phyloP scores from a whole-genome alignment of 2,329 filamentous ascomycete species.

The Alternaria sp. region DNA sequence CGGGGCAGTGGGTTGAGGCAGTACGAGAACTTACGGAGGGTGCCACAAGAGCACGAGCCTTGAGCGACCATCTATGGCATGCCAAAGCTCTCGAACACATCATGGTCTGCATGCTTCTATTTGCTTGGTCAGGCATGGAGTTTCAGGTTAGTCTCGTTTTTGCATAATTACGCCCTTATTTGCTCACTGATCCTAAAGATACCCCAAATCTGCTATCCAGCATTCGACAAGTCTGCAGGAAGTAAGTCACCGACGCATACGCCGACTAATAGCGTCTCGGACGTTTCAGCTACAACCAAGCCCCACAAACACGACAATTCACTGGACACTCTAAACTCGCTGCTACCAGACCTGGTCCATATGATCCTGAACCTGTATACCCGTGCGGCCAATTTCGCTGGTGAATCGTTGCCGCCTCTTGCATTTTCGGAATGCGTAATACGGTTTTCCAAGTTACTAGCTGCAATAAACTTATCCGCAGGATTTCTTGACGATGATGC shows the following conservation, averaged over 20 bases:
- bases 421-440: constrained; percentile 77
- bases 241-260: constrained; percentile 56
- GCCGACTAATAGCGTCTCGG: constrained; percentile 50
- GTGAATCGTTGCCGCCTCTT: constrained; percentile 74
- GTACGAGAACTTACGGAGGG: constrained; percentile 83
- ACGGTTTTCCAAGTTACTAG: constrained; percentile 74
- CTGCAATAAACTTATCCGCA: constrained; percentile 70
- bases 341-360: constrained; percentile 78
- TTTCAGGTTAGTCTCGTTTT: constrained; percentile 68
- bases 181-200: constrained; percentile 52
- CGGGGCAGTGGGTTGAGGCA: constrained; percentile 89
- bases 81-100: constrained; percentile 93
- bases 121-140: constrained; percentile 83
- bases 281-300: constrained; percentile 55
- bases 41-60: constrained; percentile 75
- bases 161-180: no score
- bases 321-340: constrained; percentile 60
- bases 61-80: constrained; percentile 96
- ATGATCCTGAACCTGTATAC: constrained; percentile 78
- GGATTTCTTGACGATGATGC: constrained; percentile 69
- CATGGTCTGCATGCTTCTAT: constrained; percentile 79
- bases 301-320: constrained; percentile 52
- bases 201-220: constrained; percentile 62
- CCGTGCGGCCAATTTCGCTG: constrained; percentile 67
- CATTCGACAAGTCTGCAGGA: constrained; percentile 57